A percentile compares a stretch with the other conserved stretches of the same genome.
These are phyloP conservation scores for Pyrenochaeta sp. DNA, from an alignment of 2,329 filamentous ascomycete genomes.

Conservation along the genomic window DNA sequence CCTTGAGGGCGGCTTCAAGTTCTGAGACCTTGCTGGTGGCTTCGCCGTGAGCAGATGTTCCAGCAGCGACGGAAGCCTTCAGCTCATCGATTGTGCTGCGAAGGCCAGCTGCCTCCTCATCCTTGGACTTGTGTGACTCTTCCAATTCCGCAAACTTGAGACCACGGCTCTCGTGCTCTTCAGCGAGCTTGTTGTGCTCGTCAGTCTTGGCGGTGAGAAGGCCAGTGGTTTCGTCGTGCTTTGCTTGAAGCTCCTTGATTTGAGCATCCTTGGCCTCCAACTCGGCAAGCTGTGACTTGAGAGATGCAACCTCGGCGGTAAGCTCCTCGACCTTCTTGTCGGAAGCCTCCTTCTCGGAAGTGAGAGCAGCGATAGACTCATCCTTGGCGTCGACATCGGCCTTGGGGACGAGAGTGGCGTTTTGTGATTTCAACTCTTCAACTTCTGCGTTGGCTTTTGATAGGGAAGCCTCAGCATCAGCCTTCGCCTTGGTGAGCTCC, in stretches of 20 bases:
- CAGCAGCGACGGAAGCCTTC: conserved; percentile 24
- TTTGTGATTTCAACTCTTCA: conserved; percentile 27
- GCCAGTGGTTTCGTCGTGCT: conserved; percentile 20
- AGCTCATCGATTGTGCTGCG: conserved; percentile 36
- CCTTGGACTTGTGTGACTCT: conserved; percentile 22
- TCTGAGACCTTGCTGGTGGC: conserved; percentile 26
- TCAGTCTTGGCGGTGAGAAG: conserved; percentile 24
- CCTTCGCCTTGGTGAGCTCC: conserved; percentile 18
- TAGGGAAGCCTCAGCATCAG: conserved; percentile 23
- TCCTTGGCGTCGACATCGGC: conserved; percentile 37
- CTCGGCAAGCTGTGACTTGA: conserved; percentile 33
- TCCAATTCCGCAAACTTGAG: no score
- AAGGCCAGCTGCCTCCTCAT: conserved; percentile 30
- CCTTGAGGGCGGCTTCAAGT: conserved; percentile 27
- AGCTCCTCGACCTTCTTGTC: conserved; percentile 32
- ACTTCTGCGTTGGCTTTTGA: conserved; percentile 28
- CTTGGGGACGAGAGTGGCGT: conserved; percentile 25
- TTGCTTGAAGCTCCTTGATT: conserved; percentile 25
- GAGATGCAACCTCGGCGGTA: conserved; percentile 24
- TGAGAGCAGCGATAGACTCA: conserved; percentile 31
- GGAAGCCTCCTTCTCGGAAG: conserved; percentile 30
- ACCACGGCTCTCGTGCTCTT: conserved; percentile 26
- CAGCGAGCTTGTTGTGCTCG: conserved; percentile 27
- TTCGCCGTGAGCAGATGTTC: conserved; percentile 16
- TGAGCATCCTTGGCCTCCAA: conserved; percentile 22